Evolutionary conservation across 1,139 yeast genomes (phyloP).

Genomic region (Dujonia santamariae): DNA sequence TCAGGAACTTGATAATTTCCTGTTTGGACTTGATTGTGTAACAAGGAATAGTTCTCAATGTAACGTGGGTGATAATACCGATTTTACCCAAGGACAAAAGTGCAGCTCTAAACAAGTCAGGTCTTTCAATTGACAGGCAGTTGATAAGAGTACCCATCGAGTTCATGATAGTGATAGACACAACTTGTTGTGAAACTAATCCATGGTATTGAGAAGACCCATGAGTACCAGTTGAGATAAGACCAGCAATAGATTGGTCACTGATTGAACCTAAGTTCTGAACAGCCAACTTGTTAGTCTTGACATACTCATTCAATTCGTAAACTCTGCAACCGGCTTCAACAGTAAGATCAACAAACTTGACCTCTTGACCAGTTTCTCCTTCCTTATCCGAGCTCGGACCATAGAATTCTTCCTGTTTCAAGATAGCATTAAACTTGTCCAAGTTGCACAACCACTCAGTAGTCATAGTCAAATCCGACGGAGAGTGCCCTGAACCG

Average conservation of each 20-base stretch:
- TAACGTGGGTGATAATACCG: constrained; percentile 87
- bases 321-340: constrained; percentile 89
- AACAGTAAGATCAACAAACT: constrained; percentile 84
- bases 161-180: constrained; percentile 67
- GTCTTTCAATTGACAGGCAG: constrained; percentile 67
- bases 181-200: constrained; percentile 82
- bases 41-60: constrained; percentile 78
- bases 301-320: constrained; percentile 69
- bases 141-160: constrained; percentile 69
- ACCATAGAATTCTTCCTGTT: constrained; percentile 36
- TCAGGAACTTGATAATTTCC: constrained; percentile 75
- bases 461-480: constrained; percentile 80
- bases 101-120: constrained; percentile 80
- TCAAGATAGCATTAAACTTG: constrained; percentile 55
- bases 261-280: constrained; percentile 93
- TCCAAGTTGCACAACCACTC: constrained; percentile 92
- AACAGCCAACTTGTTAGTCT: constrained; percentile 65
- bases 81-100: constrained; percentile 84
- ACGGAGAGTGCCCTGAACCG: constrained; percentile 96
- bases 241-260: constrained; percentile 91
- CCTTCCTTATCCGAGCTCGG: constrained; percentile 23
- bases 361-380: constrained; percentile 41
- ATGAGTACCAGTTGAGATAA: constrained; percentile 94
- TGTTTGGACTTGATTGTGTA: constrained; percentile 80
- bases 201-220: constrained; percentile 95